Evolutionary conservation across 495 filamentous ascomycete species (phyloP), one percentile per base, ranked within the genome.

Genomic region (Hypoxylon lienhwacheense): DNA sequence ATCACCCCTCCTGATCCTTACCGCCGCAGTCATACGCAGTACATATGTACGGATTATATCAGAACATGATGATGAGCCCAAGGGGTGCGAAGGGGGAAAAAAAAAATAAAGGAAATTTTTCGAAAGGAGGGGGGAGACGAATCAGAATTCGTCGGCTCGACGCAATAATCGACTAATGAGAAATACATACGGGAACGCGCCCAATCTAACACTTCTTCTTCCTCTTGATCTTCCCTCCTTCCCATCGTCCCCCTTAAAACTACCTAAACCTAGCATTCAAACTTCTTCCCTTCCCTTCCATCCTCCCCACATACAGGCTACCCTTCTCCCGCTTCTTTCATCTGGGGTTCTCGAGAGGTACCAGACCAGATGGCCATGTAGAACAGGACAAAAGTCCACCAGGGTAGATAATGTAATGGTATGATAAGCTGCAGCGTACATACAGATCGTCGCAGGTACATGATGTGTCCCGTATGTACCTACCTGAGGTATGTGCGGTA

Each of bases 91-190:
- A 37, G 1, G 28, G 26, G 15, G 25, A 20, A 19, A 35, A 25
- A 20, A 25, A 24, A 22, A 29, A 45, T 46, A 46, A 21, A 46
- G 15, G 33, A 42, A 17, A 53, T 31, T 14, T 12, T 32, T 8
- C 0, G 14, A 42, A 6, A 42, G 12, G 20, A 40, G 46, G 47
- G 55, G 47, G 47, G 31, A 47, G 55, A 26, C 58, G 58, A 61
- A 61, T 61, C 58, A 61, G 42, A 61, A 61, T 56, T 56, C 52
- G 58, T 47, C 57, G 40, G 36, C 46, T 22, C 32, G 42, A 52
- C 43, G 43, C 29, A 61, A 61, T 61, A 61, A 55, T 52, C 44
- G 42, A 44, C 52, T 47, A 60, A 60, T 60, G 40, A 55, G 21
- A 36, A 42, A 56, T 42, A 48, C 22, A 41, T 41, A 47, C 47